Conservation (phyloP, 176 grass and related monocot genomes). For the Ensete glaucum region DNA sequence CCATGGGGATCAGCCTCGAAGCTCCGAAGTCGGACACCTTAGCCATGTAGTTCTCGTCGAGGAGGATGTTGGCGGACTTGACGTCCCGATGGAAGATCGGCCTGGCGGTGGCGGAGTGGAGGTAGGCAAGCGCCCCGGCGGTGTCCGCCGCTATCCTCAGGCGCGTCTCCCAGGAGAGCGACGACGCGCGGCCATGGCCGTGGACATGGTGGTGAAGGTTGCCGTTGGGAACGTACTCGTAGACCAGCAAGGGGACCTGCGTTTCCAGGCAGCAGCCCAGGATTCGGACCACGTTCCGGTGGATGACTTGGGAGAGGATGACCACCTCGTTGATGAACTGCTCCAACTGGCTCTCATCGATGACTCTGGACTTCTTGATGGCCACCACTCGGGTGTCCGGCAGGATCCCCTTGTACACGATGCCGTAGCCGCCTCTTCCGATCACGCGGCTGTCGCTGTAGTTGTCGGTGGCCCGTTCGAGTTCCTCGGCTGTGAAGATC, state of each 20-base stretch:
- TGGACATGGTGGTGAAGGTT: neutral
- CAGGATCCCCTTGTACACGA: neutral
- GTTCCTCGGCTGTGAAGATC: neutral
- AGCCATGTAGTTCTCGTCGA: neutral
- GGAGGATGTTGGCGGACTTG: neutral
- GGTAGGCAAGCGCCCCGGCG: neutral
- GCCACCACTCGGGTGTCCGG: neutral
- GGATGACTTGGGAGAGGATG: too few species aligned
- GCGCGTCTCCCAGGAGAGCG: neutral
- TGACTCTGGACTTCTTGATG: too few species aligned
- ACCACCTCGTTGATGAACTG: too few species aligned
- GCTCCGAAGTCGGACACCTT: constrained; percentile 1
- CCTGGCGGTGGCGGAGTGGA: neutral
- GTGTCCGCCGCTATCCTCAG: neutral
- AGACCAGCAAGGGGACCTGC: too few species aligned
- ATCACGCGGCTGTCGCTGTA: neutral
- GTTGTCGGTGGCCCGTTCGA: neutral
- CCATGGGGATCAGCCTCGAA: neutral
- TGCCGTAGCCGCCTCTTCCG: neutral
- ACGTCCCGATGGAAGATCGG: neutral
- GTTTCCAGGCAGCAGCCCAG: too few species aligned
- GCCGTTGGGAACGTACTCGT: neutral
- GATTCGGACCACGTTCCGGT: too few species aligned
- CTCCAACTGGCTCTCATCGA: too few species aligned
- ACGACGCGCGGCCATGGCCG: neutral